Base-by-base conservation (phyloP, 345 rosid genomes). In the Citrus inodora region DNA sequence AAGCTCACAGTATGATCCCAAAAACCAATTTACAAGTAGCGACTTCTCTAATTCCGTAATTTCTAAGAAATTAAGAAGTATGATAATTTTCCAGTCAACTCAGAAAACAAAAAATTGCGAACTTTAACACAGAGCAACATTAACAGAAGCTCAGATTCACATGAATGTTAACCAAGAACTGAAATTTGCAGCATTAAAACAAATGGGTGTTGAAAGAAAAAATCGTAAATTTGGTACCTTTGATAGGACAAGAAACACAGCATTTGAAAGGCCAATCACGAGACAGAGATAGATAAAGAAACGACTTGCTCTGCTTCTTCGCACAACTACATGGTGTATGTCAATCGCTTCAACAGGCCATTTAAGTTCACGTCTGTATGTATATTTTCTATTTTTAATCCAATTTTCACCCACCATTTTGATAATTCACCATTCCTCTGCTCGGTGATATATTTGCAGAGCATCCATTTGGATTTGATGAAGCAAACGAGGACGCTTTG, bases 311-410 rank as follows among this genome's bases (percentile, higher is more conserved):
- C 69, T 61, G 80, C 90, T 83, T 73, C 84, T 87, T 48, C 83
- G 83, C 55, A 90, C 87, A 56, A 83, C 48, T 71, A 94, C 84
- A 80, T 87, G 91, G 84, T 93, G 95, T 68, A 75, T 71, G 64
- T 92, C 97, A 56, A 87, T 76, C 27, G 87, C 90, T 80, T 83
- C 87, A 75, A 78, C 28, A 58, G 83, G 84, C 86, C 83, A 67
- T 73, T 89, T 82, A 28, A 75, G 48, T 48, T 90, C 93, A 28
- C 78, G 87, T 1, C 76, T 7, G 81, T 92, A 92, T 51, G 59
- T 78, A 72, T 85, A 89, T 76, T 85, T 88, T 69, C 81, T 78
- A 72, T 83, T 69, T n/a, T 64, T 81, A 53, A 89, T 64, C 28
- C 86, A 79, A 66, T 76, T 53, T 51, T 71, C 80, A 51, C 71